These are phyloP conservation scores for Phytopythium ostracodes DNA, from an alignment of 352 stramenopile genomes.

Conservation along the genomic window DNA sequence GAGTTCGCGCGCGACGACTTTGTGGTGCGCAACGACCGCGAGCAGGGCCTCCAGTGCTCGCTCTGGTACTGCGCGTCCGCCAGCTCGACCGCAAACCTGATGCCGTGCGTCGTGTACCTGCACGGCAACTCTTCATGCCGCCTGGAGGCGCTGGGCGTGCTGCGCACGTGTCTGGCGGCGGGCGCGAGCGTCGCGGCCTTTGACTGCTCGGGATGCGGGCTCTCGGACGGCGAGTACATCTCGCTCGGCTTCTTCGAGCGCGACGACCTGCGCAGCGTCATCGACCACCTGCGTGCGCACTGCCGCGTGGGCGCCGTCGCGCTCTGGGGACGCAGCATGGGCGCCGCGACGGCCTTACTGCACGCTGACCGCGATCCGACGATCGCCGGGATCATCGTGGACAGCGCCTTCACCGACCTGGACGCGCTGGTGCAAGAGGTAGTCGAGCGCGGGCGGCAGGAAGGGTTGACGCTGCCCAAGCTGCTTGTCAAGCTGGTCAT, in stretches of 20 bases:
- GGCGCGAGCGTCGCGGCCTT: slow-evolving; percentile 96
- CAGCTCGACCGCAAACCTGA: slow-evolving; percentile 30
- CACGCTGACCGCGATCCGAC: slow-evolving; percentile 95
- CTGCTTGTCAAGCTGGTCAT: slow-evolving; percentile 92
- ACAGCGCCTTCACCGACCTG: slow-evolving; percentile 97
- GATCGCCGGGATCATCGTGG: slow-evolving; percentile 96
- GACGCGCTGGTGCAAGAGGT: slow-evolving; percentile 96
- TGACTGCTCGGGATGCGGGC: slow-evolving; percentile 95
- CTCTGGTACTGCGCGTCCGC: slow-evolving; percentile 87
- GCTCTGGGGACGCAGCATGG: slow-evolving; percentile 98
- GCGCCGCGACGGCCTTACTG: slow-evolving; percentile 96
- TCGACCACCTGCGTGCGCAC: slow-evolving; percentile 91
- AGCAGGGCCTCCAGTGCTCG: slow-evolving; percentile 91
- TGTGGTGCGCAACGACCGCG: slow-evolving; percentile 64
- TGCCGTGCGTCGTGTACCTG: slow-evolving; percentile 96
- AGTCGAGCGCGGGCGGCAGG: slow-evolving; percentile 92
- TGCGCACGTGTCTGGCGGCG: slow-evolving; percentile 85
- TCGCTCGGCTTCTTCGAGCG: slow-evolving; percentile 97
- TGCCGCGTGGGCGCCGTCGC: slow-evolving; percentile 93
- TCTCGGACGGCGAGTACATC: slow-evolving; percentile 97
- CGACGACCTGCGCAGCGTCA: slow-evolving; percentile 84
- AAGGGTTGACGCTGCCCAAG: slow-evolving; percentile 90
- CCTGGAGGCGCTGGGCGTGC: slow-evolving; percentile 92
- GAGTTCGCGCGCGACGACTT: slow-evolving; percentile 93
- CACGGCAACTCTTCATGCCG: slow-evolving; percentile 97